Evolutionary conservation across 768 basidiomycete species (phyloP).

Genomic region (Daedaleopsis sinensis): DNA sequence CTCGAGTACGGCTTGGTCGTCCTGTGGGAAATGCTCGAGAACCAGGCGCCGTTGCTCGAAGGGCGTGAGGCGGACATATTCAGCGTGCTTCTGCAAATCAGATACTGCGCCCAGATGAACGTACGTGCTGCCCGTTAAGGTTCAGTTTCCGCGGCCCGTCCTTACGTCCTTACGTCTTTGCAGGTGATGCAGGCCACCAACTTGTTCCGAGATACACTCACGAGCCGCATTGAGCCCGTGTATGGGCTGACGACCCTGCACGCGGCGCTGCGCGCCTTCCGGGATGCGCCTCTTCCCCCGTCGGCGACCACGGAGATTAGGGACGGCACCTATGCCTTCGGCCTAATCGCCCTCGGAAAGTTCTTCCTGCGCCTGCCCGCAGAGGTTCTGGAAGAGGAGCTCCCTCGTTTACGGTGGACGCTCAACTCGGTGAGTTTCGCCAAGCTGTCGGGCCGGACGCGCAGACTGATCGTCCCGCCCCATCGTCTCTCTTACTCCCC

Average conservation of each 20-base stretch:
- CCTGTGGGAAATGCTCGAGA: conserved; percentile 82
- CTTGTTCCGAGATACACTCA: conserved; percentile 75
- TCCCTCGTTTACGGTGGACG: conserved; percentile 74
- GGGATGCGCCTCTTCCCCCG: conserved; percentile 49
- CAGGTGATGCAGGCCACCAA: conserved; percentile 86
- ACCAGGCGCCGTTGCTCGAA: conserved; percentile 73
- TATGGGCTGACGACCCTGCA: conserved; percentile 86
- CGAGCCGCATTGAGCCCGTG: conserved; percentile 75
- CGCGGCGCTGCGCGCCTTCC: conserved; percentile 67
- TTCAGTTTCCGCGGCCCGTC: conserved; percentile 6
- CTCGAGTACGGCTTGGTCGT: conserved; percentile 81
- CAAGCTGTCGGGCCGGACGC: neutral
- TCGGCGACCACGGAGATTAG: conserved; percentile 54
- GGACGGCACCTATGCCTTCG: conserved; percentile 76
- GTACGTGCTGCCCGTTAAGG: conserved; percentile 46
- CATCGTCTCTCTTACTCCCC: neutral
- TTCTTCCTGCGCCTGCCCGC: conserved; percentile 79
- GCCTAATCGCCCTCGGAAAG: conserved; percentile 81
- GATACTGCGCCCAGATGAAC: conserved; percentile 71
- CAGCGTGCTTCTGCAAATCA: conserved; percentile 65
- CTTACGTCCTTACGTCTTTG: conserved; percentile 19
- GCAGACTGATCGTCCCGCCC: conserved; percentile 4
- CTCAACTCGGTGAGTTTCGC: conserved; percentile 60
- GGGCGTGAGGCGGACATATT: conserved; percentile 81
- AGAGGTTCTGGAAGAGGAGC: conserved; percentile 85